A percentile compares a stretch with the other conserved stretches of the same genome.
phyloP scores from a whole-genome alignment of 2,329 filamentous ascomycete genomes.

The Microascus cirrosus region DNA sequence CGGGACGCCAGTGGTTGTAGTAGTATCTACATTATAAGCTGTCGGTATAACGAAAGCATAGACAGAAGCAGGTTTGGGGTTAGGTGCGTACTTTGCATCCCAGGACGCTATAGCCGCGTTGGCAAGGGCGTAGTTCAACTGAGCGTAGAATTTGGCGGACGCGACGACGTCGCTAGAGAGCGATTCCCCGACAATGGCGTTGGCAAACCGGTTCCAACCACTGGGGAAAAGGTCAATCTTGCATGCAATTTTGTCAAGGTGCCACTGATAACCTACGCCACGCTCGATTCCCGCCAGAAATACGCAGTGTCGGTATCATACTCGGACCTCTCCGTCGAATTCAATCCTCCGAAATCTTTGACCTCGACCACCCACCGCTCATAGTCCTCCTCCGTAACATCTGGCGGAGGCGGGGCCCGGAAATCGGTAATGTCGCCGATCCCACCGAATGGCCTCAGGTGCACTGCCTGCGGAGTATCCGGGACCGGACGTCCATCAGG shows the following conservation, averaged over 20 bases:
- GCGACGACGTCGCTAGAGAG: constrained; percentile 5
- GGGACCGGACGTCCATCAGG: constrained; percentile 4
- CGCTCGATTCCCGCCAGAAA: constrained; percentile 8
- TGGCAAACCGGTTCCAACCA: constrained; percentile 7
- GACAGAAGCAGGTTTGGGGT: neutral
- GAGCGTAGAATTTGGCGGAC: constrained; percentile 8
- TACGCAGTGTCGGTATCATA: constrained; percentile 8
- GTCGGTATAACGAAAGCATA: neutral
- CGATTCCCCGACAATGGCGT: constrained; percentile 4
- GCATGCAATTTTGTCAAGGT: too few relatives aligned
- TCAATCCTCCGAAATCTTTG: constrained; percentile 1
- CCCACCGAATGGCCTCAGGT: constrained; percentile 7
- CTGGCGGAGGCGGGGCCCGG: constrained; percentile 6
- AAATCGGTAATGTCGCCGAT: constrained; percentile 5
- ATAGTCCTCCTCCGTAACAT: constrained; percentile 2
- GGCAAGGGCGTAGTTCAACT: constrained; percentile 9
- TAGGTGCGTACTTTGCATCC: constrained; percentile 5
- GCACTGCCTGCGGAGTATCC: constrained; percentile 5
- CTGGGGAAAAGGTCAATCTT: neutral
- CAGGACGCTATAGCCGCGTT: constrained; percentile 7
- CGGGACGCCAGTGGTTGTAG: constrained; percentile 6
- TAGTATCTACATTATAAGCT: neutral
- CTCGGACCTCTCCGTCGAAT: constrained; percentile 4
- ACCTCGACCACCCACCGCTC: constrained; percentile 6
- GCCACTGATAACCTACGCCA: constrained; percentile 3